These are phyloP conservation scores for Entelexis sorbosivorans DNA, from an alignment of 1,139 yeast species.

Conservation along the genomic window DNA sequence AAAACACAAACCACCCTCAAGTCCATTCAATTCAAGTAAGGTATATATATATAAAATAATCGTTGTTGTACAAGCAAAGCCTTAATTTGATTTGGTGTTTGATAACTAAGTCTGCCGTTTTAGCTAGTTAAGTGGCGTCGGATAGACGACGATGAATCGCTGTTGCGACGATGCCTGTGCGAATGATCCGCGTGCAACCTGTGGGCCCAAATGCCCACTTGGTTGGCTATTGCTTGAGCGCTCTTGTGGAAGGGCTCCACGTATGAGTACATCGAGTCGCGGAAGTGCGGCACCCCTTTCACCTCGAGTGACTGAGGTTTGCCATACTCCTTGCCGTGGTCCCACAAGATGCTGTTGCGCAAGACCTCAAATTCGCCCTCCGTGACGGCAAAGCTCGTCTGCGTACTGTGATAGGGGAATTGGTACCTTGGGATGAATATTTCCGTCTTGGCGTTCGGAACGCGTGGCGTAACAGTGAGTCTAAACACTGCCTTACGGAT, in stretches of 20 bases:
- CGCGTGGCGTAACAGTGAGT: slow-evolving; percentile 22
- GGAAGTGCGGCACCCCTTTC: slow-evolving; percentile 24
- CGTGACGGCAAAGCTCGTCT: slow-evolving; percentile 35
- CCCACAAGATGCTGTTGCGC: slow-evolving; percentile 56
- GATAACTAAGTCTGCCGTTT: too few species aligned
- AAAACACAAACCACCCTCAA: not conserved
- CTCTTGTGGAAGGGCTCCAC: slow-evolving; percentile 18
- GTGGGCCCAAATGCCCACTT: slow-evolving; percentile 1
- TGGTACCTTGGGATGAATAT: slow-evolving; percentile 66
- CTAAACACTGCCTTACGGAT: slow-evolving; percentile 26
- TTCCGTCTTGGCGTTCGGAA: slow-evolving; percentile 32
- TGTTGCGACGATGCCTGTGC: not conserved
- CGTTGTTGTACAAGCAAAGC: not conserved
- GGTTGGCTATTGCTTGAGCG: slow-evolving; percentile 1
- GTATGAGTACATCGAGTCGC: slow-evolving; percentile 22
- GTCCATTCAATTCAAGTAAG: not conserved
- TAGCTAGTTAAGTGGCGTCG: not conserved
- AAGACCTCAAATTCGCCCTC: slow-evolving; percentile 47
- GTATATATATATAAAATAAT: not conserved
- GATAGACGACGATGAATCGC: not conserved
- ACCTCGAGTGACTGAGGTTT: slow-evolving; percentile 25
- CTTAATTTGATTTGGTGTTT: too few species aligned
- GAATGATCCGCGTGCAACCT: not conserved
- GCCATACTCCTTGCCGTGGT: slow-evolving; percentile 31
- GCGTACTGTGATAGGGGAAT: slow-evolving; percentile 26